Conservation (phyloP, 306 rosid species). For the Rosa rugosa region DNA sequence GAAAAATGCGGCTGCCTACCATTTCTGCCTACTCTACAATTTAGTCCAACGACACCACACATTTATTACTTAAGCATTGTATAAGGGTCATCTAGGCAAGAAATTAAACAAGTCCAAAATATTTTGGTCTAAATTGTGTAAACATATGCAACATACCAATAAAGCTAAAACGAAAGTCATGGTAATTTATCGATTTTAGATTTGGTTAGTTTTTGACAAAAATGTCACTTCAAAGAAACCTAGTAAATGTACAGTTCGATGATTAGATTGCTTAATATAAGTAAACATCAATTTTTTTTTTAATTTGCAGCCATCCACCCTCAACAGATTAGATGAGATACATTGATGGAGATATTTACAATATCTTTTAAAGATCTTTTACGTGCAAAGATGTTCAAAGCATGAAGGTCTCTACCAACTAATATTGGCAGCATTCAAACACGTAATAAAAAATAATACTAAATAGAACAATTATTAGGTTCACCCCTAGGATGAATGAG, state of each 20-base stretch:
- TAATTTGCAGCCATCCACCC: too few species aligned
- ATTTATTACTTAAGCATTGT: neutral
- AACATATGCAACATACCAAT: neutral
- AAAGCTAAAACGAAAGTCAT: neutral
- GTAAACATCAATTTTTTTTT: neutral
- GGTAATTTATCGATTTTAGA: neutral
- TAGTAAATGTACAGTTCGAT: neutral
- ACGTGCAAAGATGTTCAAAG: constrained; percentile 2
- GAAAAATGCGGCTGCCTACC: neutral
- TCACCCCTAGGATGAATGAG: too few species aligned
- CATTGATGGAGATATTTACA: constrained; percentile 9
- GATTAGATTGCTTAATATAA: neutral
- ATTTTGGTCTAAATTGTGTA: neutral
- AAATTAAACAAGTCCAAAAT: neutral
- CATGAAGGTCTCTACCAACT: neutral
- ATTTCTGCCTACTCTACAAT: neutral
- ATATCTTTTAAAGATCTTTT: neutral
- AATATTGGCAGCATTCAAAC: neutral
- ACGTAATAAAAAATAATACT: neutral
- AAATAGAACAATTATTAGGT: too few species aligned
- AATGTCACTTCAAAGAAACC: neutral
- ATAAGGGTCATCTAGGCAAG: neutral
- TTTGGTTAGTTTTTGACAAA: too few species aligned
- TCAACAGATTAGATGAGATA: neutral
- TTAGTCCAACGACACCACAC: neutral